phyloP scores from a whole-genome alignment of 2,329 filamentous ascomycete species.

The Epichloe sibirici region DNA sequence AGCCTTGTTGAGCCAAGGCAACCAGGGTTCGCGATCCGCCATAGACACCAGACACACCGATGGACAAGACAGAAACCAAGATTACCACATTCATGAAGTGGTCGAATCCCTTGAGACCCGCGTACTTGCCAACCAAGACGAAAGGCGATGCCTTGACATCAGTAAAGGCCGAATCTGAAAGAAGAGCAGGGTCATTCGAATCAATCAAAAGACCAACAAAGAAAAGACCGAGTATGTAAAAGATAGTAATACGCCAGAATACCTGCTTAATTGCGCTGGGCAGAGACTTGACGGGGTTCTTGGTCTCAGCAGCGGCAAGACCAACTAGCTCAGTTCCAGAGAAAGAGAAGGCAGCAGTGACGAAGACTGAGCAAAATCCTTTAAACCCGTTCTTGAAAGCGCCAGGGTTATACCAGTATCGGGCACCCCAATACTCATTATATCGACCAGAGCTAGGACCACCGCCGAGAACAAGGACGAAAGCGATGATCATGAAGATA shows the following conservation, averaged over 20 bases:
- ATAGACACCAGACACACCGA: constrained; percentile 47
- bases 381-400: constrained; percentile 63
- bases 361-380: constrained; percentile 59
- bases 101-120: constrained; percentile 39
- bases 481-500: constrained; percentile 48
- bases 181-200: constrained; percentile 32
- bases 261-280: constrained; percentile 77
- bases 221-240: constrained; percentile 40
- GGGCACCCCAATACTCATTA: constrained; percentile 34
- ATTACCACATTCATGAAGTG: constrained; percentile 49
- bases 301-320: constrained; percentile 35
- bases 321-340: constrained; percentile 57
- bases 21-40: constrained; percentile 47
- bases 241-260: constrained; percentile 45
- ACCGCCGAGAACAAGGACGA: constrained; percentile 47
- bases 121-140: constrained; percentile 43
- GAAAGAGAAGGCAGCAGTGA: constrained; percentile 63
- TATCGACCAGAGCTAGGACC: constrained; percentile 38
- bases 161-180: constrained; percentile 32
- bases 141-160: constrained; percentile 36
- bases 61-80: constrained; percentile 44
- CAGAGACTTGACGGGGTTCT: constrained; percentile 58
- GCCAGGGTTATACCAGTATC: constrained; percentile 37
- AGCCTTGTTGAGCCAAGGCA: constrained; percentile 45
- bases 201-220: constrained; percentile 38